A percentile compares a stretch with the other conserved stretches of the same genome.
phyloP scores from a whole-genome alignment of 768 basidiomycete genomes.

The Dictyophora rubrovolvata region DNA sequence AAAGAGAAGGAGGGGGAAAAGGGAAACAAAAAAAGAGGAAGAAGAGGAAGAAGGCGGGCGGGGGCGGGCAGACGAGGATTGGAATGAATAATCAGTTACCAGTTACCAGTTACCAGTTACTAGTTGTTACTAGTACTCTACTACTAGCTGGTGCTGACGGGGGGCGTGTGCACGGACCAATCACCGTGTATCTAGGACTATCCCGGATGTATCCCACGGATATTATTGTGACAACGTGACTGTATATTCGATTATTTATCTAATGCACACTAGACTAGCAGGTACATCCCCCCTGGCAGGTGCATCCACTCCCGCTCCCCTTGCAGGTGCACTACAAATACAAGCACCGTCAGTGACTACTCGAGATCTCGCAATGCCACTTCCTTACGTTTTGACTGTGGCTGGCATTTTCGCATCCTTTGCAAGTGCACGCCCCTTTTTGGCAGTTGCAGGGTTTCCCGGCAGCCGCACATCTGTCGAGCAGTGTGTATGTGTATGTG shows the following conservation, averaged over 20 bases:
- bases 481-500: background rate
- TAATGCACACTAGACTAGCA: background rate
- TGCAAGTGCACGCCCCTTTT: constrained; percentile 5
- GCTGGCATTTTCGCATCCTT: constrained; percentile 6
- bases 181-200: background rate
- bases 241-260: background rate
- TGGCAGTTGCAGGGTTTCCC: constrained; percentile 3
- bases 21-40: constrained; percentile 69
- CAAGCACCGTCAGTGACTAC: background rate
- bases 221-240: background rate
- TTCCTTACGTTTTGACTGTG: constrained; percentile 2
- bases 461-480: background rate
- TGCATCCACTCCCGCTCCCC: constrained; percentile 2
- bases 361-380: background rate
- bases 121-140: background rate
- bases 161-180: background rate
- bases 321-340: constrained; percentile 8
- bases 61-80: constrained; percentile 35
- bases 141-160: background rate
- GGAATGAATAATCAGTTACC: constrained; percentile 24
- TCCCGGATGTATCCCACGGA: background rate
- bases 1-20: constrained; percentile 28
- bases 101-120: background rate
- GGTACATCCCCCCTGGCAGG: background rate
- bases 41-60: constrained; percentile 57